Evolutionary conservation across 2,329 filamentous ascomycete genomes (phyloP).

Genomic region (Trichoderma cornu-damae): DNA sequence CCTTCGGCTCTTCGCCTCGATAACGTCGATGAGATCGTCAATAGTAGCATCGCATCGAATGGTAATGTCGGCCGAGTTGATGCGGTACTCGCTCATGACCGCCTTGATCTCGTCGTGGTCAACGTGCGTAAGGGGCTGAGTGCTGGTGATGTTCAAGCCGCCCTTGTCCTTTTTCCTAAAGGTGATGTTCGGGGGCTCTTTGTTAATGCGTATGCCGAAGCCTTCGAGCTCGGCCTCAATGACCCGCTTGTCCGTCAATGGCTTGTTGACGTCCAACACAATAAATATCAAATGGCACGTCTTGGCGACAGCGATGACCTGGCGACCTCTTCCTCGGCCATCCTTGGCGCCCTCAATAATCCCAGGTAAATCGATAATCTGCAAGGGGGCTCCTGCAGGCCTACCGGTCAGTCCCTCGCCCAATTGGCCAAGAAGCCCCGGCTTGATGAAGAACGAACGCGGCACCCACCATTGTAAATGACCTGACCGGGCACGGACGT

Average conservation of each 20-base stretch:
- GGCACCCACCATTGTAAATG: conserved; percentile 68
- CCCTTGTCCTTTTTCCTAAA: conserved; percentile 99
- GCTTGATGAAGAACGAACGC: neutral
- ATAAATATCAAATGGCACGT: conserved; percentile 99
- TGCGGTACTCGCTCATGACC: conserved; percentile 95
- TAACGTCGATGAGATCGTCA: conserved; percentile 91
- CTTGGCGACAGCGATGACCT: conserved; percentile 98
- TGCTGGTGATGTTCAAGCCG: conserved; percentile 92
- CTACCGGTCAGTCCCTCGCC: conserved; percentile 5
- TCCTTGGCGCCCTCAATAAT: conserved; percentile 99
- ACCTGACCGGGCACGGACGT: conserved; percentile 97
- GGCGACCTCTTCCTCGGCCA: conserved; percentile 91
- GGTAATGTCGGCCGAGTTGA: conserved; percentile 92
- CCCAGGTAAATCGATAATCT: conserved; percentile 97
- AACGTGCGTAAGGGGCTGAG: conserved; percentile 85
- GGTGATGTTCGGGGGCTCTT: conserved; percentile 94
- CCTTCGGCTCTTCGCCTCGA: conserved; percentile 82
- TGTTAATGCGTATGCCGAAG: conserved; percentile 97
- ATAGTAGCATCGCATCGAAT: conserved; percentile 97
- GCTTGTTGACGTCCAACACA: conserved; percentile 97
- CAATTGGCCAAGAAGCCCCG: neutral
- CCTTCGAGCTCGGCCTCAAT: conserved; percentile 95
- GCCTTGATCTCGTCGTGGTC: conserved; percentile 95
- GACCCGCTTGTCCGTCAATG: conserved; percentile 89
- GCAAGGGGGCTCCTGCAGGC: conserved; percentile 70